Evolutionary conservation across 2,329 filamentous ascomycete species (phyloP), one percentile per base, ranked within the genome.

Genomic region (Fusarium odoratissimum): DNA sequence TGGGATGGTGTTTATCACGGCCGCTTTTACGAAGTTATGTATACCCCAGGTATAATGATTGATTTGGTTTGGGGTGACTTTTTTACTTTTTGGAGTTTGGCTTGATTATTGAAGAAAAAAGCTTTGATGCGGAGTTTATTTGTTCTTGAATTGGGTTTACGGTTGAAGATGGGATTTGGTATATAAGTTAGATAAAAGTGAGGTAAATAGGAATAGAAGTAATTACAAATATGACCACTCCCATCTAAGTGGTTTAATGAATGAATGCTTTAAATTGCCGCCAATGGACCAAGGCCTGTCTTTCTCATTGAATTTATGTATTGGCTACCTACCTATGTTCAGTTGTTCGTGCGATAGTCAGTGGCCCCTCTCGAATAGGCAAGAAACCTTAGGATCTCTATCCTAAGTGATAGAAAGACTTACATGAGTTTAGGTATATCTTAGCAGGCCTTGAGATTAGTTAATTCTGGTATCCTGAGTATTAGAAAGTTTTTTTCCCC

Each of bases 201-300:
- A 67, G 42, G 12, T 54, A 55, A 42, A 67, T 67, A 73, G 66
- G 62, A 56, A 56, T 60, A 57, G 63, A 68, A 62, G 40, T 33
- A 41, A 23, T 38, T 42, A 33, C 40, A 56, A 38, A 54, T 28
- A 31, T 31, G n/a, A 41, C 42, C 13, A 31, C n/a, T 65, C 13
- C 17, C 13, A 28, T 25, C 19, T n/a, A 30, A 25, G n/a, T 41
- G 7, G 12, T n/a, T 21, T 44, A 17, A 21, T 19, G 8, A 28
- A 28, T 6, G 23, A 28, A 17, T 23, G 25, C 5, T 16, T 19
- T 12, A 21, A 45, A 41, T 5, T 38, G 17, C 17, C 9, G 6
- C 10, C 19, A 61, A 44, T n/a, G 21, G 12, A 38, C 17, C 13
- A 13, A 31, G 23, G n/a, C 16, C 41, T 30, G 23, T 6, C 16